Conservation (phyloP, 306 rosid species). For the Glycine latifolia region DNA sequence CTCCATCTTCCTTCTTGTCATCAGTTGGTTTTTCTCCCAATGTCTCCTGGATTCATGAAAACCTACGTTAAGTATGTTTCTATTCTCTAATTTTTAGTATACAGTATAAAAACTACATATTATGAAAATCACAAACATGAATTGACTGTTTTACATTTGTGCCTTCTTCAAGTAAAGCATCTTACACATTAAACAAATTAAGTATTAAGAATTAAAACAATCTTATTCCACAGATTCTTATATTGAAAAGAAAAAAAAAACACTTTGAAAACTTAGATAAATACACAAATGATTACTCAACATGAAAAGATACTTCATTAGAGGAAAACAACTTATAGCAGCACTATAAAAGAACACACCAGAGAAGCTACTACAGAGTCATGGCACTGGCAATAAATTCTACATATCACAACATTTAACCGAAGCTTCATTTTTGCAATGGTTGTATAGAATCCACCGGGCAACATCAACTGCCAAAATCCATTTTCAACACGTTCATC, state of each 20-base stretch:
- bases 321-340: background rate
- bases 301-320: background rate
- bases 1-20: constrained; percentile 47
- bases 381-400: background rate
- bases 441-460: background rate
- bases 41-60: constrained; percentile 54
- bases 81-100: background rate
- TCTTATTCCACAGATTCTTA: background rate
- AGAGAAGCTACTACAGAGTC: background rate
- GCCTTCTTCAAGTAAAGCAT: background rate
- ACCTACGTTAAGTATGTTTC: too few relatives aligned
- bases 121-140: constrained; percentile 9
- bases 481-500: background rate
- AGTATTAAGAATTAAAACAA: background rate
- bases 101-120: background rate
- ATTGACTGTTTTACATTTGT: background rate
- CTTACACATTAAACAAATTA: constrained; percentile 13
- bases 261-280: background rate
- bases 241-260: background rate
- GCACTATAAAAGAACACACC: constrained; percentile 2
- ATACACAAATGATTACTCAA: background rate
- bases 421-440: background rate
- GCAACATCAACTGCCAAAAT: constrained; percentile 3
- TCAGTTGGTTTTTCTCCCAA: constrained; percentile 46
- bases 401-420: background rate